Base-by-base conservation (phyloP, 495 filamentous ascomycete genomes). In the Aspergillus indologenus region DNA sequence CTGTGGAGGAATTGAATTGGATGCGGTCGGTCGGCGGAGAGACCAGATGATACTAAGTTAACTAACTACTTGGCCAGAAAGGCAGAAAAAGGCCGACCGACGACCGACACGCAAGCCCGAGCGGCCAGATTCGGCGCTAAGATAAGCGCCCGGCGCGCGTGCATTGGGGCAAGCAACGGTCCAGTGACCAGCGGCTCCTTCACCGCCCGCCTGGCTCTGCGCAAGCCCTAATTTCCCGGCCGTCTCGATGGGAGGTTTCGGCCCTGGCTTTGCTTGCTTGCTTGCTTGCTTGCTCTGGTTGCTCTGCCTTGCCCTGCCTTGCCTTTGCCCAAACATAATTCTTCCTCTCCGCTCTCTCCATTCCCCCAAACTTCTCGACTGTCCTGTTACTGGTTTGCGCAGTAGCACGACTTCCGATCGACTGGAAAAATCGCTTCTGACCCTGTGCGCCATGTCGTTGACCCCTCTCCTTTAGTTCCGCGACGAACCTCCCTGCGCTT, bases 191-290 rank as follows among this genome's bases (percentile, higher is more conserved):
- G 4, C n/a, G n/a, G n/a, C n/a, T n/a, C n/a, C n/a, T 9, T 29
- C 4, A 29, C 26, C 26, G 26, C 52, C 58, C 60, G 44, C 56
- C 64, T 51, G 48, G 58, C 60, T 61, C 26, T 56, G 57, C 56
- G 52, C 68, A 68, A 73, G 66, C 71, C 71, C 68, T 71, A 73
- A 71, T 66, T 71, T 61, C 65, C 66, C 66, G 62, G 62, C 60
- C 51, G 64, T 61, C 60, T 61, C 61, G 48, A 51, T 51, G 48
- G 23, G 4, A 29, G 26, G 61, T 54, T 58, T 67, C 59, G 56
- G 68, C 53, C 26, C 68, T 65, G 60, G 54, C 64, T 57, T 50
- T 57, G 59, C 58, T 58, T 63, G 55, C 56, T 63, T 52, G 56
- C 52, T 47, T 45, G 54, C 17, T 46, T 31, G 18, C 43, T 53